Base-by-base conservation (phyloP, 2,329 filamentous ascomycete species). In the Botryosphaeria dothidea region DNA sequence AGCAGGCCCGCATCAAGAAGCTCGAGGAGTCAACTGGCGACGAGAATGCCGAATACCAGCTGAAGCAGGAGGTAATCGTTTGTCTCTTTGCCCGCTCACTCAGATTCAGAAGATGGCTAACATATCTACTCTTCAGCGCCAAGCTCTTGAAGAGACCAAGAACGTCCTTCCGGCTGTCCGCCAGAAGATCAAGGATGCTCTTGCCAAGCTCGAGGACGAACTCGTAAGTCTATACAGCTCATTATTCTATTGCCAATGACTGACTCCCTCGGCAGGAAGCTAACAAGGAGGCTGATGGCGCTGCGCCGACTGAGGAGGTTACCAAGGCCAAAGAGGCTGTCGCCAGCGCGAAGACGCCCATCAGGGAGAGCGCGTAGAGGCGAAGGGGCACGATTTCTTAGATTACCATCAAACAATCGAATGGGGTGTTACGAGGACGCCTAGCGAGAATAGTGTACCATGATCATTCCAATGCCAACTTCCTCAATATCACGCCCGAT, bases 101-200 rank as follows among this genome's bases (percentile, higher is more conserved):
- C 34, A 19, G 13, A 49, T 63, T 19, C 61, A 41, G n/a, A n/a
- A n/a, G n/a, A n/a, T n/a, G n/a, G n/a, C n/a, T n/a, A n/a, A n/a
- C n/a, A n/a, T n/a, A 23, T 51, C 27, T 23, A 19, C 23, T 45
- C 19, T 3, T 9, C 72, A 97, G 93, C 86, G 86, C 80, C 86
- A 87, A 81, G 93, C 91, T 23, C 82, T 93, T n/a, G 88, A 93
- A 69, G 92, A 99, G 80, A 98, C 95, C 8, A 90, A 90, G 75
- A 90, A 88, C 64, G 87, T 98, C 29, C 90, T 98, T 71, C 89
- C 84, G 2, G 87, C 87, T 1, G 80, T 98, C 69, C 86, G 85
- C 71, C 77, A 86, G 73, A 90, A 92, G 73, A 92, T 97, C 70
- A 79, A 78, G 51, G 87, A 90, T 64, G 90, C 92, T 1, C 81